Evolutionary conservation across 129 eudicot genomes (phyloP), one percentile per base, ranked within the genome.

Genomic region (Flaveria linearis): DNA sequence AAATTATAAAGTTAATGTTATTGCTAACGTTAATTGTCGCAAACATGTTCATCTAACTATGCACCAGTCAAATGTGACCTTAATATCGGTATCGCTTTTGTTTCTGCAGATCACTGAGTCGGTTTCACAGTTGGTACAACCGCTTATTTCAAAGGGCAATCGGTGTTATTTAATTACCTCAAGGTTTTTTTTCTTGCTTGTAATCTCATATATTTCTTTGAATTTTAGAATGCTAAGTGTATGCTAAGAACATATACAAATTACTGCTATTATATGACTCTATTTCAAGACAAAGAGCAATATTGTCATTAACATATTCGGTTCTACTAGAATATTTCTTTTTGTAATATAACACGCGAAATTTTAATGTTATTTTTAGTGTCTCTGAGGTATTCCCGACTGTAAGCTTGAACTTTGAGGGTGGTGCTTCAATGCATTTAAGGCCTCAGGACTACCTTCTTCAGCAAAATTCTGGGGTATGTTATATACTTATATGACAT

Each of bases 371-470:
- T 60, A 43, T 25, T 33, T 88, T 20, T 87, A 95, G 99, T 72
- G 86, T 91, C 53, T 81, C 91, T 1, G 71, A 82, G 13, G 80
- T 86, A 60, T 95, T 95, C 80, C 99, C 99, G 16, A 20, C 74
- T 12, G 96, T 95, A 23, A 88, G 89, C 67, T 85, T 95, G 69
- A 95, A 95, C 85, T 95, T 95, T 83, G 94, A 87, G 53, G 97
- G 97, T 25, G 96, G 96, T 64, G 91, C 96, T 76, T 77, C 94
- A 26, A 95, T 95, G 99, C 58, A 83, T 15, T 78, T 91, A 68
- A 81, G 76, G 43, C 97, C 97, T 11, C 88, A 95, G 49, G 97
- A 95, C 82, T 95, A 95, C 85, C 94, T 95, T 84, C 83, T 91
- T 66, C 91, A 95, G 87, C 96, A 91, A 68, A 89, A 86, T 52